Conservation (phyloP, 768 basidiomycete species). For the Tulasnella calospora region DNA sequence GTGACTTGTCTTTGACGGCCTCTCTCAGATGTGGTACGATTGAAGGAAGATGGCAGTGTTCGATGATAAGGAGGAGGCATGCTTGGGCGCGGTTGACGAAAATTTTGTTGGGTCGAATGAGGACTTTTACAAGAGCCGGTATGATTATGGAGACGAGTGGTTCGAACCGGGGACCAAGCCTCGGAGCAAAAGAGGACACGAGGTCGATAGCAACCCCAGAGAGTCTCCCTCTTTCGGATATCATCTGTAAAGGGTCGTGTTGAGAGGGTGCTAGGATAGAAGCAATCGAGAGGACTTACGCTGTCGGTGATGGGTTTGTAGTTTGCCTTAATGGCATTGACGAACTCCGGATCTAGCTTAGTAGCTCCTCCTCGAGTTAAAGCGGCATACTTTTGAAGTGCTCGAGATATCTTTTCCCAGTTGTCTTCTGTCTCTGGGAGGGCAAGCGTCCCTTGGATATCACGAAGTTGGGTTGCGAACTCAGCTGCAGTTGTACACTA, state of each 20-base stretch:
- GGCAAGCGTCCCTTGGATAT: conserved; percentile 28
- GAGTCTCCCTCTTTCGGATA: conserved; percentile 68
- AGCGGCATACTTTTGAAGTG: conserved; percentile 45
- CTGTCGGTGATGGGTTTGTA: conserved; percentile 53
- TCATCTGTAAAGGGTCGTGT: conserved; percentile 33
- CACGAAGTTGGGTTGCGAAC: conserved; percentile 28
- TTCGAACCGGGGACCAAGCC: conserved; percentile 60
- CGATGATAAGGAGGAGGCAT: conserved; percentile 57
- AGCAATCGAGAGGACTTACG: conserved; percentile 34
- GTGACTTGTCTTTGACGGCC: conserved; percentile 62
- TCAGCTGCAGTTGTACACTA: conserved; percentile 31
- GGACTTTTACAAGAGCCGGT: conserved; percentile 61
- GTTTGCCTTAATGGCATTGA: conserved; percentile 48
- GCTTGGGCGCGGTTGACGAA: conserved; percentile 60
- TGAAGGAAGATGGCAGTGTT: conserved; percentile 59
- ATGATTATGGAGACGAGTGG: conserved; percentile 61
- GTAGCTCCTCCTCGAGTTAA: conserved; percentile 52
- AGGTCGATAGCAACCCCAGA: conserved; percentile 64
- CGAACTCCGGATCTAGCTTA: conserved; percentile 46
- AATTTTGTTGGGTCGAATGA: conserved; percentile 73
- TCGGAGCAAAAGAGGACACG: conserved; percentile 49
- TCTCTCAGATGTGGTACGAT: conserved; percentile 59
- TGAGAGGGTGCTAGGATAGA: background rate
- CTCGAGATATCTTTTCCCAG: conserved; percentile 64
- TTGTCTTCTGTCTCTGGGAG: conserved; percentile 65